Evolutionary conservation across 495 filamentous ascomycete species (phyloP).

Genomic region (Xylaria longipes): DNA sequence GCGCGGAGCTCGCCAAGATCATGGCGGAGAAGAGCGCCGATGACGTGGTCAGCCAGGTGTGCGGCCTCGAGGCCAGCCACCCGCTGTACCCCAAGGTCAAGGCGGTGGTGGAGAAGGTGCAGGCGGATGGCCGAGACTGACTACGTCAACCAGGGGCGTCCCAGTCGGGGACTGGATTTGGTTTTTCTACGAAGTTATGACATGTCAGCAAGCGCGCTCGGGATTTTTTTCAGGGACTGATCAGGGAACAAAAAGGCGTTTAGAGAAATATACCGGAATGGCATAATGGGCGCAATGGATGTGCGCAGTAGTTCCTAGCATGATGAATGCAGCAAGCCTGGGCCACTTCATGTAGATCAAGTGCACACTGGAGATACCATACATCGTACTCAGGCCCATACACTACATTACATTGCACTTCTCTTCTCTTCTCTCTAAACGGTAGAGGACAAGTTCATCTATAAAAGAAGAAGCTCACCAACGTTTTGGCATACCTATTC

Average conservation of each 20-base stretch:
- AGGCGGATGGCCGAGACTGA: slow-evolving; percentile 59
- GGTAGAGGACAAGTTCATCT: not conserved
- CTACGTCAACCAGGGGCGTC: not conserved
- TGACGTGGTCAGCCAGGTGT: slow-evolving; percentile 73
- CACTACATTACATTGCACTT: not conserved
- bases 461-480: slow-evolving; percentile 8
- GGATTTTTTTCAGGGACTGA: slow-evolving; percentile 26
- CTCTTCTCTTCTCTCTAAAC: not conserved
- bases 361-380: slow-evolving; percentile 12
- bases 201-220: slow-evolving; percentile 35
- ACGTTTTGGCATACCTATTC: not conserved
- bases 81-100: slow-evolving; percentile 74
- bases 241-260: slow-evolving; percentile 29
- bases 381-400: slow-evolving; percentile 9
- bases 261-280: slow-evolving; percentile 28
- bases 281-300: slow-evolving; percentile 25
- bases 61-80: slow-evolving; percentile 73
- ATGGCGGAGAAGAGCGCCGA: slow-evolving; percentile 72
- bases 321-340: slow-evolving; percentile 5
- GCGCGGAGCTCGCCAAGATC: slow-evolving; percentile 78
- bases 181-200: slow-evolving; percentile 39
- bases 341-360: slow-evolving; percentile 13
- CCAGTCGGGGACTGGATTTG: slow-evolving; percentile 11
- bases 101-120: slow-evolving; percentile 78
- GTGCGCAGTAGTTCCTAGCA: slow-evolving; percentile 12